Evolutionary conservation across 805 yeast species (phyloP).

Genomic region (Lachancea cidri): DNA sequence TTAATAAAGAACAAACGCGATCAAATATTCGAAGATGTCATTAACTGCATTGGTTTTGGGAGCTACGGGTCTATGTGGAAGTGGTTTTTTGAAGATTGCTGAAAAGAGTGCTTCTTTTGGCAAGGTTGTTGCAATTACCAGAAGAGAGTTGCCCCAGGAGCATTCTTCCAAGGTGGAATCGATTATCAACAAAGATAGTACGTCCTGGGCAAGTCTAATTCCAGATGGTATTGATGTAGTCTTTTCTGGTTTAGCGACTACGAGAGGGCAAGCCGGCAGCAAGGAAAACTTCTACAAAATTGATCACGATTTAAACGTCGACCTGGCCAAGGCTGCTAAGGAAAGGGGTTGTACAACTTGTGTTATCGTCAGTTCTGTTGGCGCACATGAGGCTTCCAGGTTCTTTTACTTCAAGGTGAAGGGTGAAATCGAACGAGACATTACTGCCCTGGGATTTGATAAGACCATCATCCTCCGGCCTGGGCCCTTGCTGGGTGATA

Average conservation of each 20-base stretch:
- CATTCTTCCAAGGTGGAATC: conserved; percentile 33
- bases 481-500: conserved; percentile 63
- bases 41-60: conserved; percentile 48
- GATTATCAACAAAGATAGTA: conserved; percentile 42
- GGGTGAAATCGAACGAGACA: conserved; percentile 69
- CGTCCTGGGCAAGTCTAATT: conserved; percentile 46
- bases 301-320: conserved; percentile 68
- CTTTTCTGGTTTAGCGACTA: conserved; percentile 72
- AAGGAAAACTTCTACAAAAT: conserved; percentile 63
- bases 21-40: too few relatives aligned
- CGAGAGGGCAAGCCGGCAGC: conserved; percentile 66
- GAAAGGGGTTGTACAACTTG: conserved; percentile 61
- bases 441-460: conserved; percentile 59
- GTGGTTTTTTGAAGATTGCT: conserved; percentile 45
- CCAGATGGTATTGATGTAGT: conserved; percentile 38
- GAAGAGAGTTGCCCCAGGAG: conserved; percentile 39
- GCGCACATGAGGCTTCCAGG: conserved; percentile 55
- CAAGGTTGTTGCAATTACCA: conserved; percentile 45
- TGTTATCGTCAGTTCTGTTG: conserved; percentile 59
- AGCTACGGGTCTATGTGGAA: conserved; percentile 76
- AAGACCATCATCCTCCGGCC: conserved; percentile 73
- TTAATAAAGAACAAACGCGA: too few relatives aligned
- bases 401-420: conserved; percentile 63
- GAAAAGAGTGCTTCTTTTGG: conserved; percentile 33
- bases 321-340: conserved; percentile 68